Percentiles rank a stretch among this genome's conserved stretches.
Conservation (phyloP, 345 rosid genomes). For the Bruguiera parviflora region DNA sequence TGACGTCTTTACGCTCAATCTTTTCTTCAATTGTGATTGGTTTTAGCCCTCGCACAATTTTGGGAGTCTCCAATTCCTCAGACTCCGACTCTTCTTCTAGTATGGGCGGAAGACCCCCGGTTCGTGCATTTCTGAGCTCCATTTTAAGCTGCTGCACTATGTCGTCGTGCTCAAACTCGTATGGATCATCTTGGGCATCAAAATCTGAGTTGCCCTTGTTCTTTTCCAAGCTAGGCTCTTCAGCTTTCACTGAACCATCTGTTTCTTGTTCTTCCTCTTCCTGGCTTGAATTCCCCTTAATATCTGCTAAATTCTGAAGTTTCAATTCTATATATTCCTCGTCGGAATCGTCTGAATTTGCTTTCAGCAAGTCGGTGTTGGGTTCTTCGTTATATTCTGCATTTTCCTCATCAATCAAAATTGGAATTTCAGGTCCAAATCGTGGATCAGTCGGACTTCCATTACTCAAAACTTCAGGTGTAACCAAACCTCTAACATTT, state of each 20-base stretch:
- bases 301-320: slow-evolving; percentile 10
- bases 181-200: slow-evolving; percentile 33
- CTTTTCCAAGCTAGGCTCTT: slow-evolving; percentile 17
- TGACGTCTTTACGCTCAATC: slow-evolving; percentile 42
- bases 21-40: slow-evolving; percentile 55
- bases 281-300: slow-evolving; percentile 13
- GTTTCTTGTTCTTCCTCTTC: slow-evolving; percentile 18
- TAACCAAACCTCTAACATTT: not conserved
- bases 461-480: not conserved
- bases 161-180: slow-evolving; percentile 49
- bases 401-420: slow-evolving; percentile 9
- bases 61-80: slow-evolving; percentile 22
- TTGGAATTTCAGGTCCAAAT: slow-evolving; percentile 17
- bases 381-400: slow-evolving; percentile 11
- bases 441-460: not conserved
- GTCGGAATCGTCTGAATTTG: slow-evolving; percentile 29
- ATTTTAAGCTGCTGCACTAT: slow-evolving; percentile 56
- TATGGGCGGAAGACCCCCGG: slow-evolving; percentile 78
- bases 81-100: slow-evolving; percentile 73
- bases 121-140: slow-evolving; percentile 59
- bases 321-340: slow-evolving; percentile 51
- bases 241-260: slow-evolving; percentile 11
- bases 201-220: slow-evolving; percentile 9
- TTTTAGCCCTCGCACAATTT: slow-evolving; percentile 39
- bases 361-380: not conserved